phyloP scores from a whole-genome alignment of 768 basidiomycete genomes.

The Mycena belliarum region DNA sequence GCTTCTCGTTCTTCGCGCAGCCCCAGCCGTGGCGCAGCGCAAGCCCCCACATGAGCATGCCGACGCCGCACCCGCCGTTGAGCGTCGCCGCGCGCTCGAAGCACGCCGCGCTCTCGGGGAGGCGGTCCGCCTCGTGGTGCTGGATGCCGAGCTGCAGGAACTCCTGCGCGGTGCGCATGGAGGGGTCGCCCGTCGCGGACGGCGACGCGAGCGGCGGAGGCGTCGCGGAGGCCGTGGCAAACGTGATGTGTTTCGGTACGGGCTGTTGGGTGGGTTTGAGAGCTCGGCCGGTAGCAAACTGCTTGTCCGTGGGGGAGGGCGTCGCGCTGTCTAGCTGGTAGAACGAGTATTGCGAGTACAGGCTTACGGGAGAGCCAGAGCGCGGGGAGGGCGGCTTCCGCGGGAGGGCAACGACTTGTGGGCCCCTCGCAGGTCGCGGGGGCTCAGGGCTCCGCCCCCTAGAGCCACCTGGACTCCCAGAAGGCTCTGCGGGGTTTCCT shows the following conservation, averaged over 20 bases:
- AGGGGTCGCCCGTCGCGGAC: neutral
- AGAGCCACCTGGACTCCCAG: neutral
- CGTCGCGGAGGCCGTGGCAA: constrained; percentile 9
- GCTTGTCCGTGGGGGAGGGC: constrained; percentile 45
- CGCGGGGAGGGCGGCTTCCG: constrained; percentile 38
- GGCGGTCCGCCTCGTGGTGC: constrained; percentile 73
- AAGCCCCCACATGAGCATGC: constrained; percentile 93
- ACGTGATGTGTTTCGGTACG: constrained; percentile 11
- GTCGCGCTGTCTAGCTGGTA: constrained; percentile 54
- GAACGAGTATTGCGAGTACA: constrained; percentile 70
- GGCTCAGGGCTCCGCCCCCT: constrained; percentile 6
- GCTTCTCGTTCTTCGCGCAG: constrained; percentile 72
- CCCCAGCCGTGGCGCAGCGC: constrained; percentile 90
- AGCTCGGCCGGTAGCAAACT: too few relatives aligned
- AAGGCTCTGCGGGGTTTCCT: neutral
- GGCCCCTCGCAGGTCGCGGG: constrained; percentile 6
- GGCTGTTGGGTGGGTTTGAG: too few relatives aligned
- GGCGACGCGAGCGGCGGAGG: constrained; percentile 14
- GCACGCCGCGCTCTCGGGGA: constrained; percentile 66
- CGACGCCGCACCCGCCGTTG: constrained; percentile 80
- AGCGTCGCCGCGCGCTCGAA: constrained; percentile 78
- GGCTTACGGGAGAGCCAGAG: constrained; percentile 36
- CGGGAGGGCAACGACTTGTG: constrained; percentile 24
- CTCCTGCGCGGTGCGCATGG: constrained; percentile 52
- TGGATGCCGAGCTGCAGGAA: constrained; percentile 76